Base-by-base conservation (phyloP, 1,139 yeast species). In the Saccharomyces hybrid region DNA sequence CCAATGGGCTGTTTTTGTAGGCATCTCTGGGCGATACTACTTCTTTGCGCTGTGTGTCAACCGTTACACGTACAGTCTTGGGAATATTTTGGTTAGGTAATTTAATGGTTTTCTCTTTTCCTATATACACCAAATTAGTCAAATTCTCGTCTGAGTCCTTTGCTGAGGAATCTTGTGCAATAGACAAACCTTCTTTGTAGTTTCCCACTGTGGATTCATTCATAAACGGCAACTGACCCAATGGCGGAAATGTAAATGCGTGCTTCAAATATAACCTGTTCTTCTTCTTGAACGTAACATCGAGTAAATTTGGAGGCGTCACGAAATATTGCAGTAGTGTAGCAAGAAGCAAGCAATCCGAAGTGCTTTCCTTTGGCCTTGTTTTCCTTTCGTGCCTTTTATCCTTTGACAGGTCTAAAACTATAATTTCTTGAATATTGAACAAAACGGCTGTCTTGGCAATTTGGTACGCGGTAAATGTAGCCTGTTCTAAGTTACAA, bases 281-380 rank as follows among this genome's bases (percentile, higher is more conserved):
- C 26, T 74, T 68, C 52, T 75, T 72, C 56, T 77, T 76, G 71
- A 90, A 87, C 9, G 84, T 77, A 1, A 84, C 72, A 58, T 83
- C 82, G 24, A 85, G 79, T 46, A 90, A 75, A 65, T 90, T 88
- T 51, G 91, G 87, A 1, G 97, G 97, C 0, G 97, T 90, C 12
- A 90, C 81, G 64, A 88, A 88, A 66, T 75, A 90, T 67, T 89
- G 96, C 53, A 90, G 73, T 53, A 90, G 74, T 1, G 85, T 77
- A 0, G 95, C 95, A 49, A 88, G 75, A 16, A 83, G 65, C 65
- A 84, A 71, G 0, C 83, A 73, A 51, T 79, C 76, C 57, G 58
- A 71, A 57, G 53, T 65, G 58, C 53, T 62, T 59, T 47, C 55
- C 48, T 53, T 50, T 19, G 53, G 61, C 59, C 44, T 56, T 47